Conservation (phyloP, 257 asterid genomes). For the Apocynum venetum region DNA sequence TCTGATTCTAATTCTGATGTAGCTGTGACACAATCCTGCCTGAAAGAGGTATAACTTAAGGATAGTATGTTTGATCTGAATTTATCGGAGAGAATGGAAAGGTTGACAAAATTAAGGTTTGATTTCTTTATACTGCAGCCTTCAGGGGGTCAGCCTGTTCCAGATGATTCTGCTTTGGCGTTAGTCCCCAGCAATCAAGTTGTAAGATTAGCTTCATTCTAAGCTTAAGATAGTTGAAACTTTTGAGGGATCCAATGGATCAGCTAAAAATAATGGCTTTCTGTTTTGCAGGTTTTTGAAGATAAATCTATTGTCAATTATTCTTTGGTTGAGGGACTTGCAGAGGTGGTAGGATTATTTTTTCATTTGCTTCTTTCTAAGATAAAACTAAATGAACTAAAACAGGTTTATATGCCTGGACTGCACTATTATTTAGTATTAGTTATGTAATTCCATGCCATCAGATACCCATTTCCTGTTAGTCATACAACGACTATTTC, state of each 20-base stretch:
- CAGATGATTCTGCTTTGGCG: constrained; percentile 1
- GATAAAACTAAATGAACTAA: not conserved
- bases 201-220: constrained; percentile 6
- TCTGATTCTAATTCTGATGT: not conserved
- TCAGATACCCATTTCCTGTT: not conserved
- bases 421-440: not conserved
- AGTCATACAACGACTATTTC: not conserved
- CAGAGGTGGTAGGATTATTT: constrained; percentile 1
- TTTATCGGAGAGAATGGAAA: not conserved
- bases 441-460: not conserved
- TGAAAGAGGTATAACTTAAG: not conserved
- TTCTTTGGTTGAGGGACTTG: not conserved
- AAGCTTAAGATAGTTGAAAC: not conserved
- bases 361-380: not conserved
- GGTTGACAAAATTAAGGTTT: not conserved
- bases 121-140: not conserved
- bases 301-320: not conserved
- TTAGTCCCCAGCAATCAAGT: not conserved
- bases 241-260: not conserved
- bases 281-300: constrained; percentile 10
- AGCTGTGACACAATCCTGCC: not conserved
- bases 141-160: not conserved
- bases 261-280: not conserved
- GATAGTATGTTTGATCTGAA: not conserved
- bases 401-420: not conserved